These are phyloP conservation scores for Peterozyma toletana DNA, from an alignment of 805 yeast genomes.

Conservation along the genomic window DNA sequence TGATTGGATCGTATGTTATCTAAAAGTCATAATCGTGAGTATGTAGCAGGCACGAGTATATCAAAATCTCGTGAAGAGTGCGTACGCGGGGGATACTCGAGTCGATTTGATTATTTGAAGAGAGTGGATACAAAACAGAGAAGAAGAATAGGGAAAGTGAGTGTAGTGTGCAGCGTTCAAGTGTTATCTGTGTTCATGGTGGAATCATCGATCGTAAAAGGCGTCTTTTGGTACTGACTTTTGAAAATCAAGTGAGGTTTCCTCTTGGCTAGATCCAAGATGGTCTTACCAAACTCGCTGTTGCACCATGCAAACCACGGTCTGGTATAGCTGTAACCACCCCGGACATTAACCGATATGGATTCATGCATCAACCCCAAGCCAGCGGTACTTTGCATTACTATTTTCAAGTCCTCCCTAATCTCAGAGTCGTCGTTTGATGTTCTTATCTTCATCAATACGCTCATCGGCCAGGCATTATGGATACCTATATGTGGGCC, in stretches of 20 bases:
- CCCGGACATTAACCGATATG: conserved; percentile 51
- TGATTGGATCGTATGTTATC: no score
- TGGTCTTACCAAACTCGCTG: conserved; percentile 83
- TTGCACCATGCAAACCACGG: conserved; percentile 96
- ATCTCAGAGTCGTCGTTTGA: conserved; percentile 69
- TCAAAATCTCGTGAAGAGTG: no score
- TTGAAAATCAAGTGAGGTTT: conserved; percentile 70
- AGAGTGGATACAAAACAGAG: no score
- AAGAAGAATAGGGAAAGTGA: no score
- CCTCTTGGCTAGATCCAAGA: conserved; percentile 64
- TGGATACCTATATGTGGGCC: conserved; percentile 84
- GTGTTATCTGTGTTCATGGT: no score
- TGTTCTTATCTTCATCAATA: conserved; percentile 70
- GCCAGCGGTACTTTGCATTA: conserved; percentile 60
- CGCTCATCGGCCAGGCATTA: conserved; percentile 89
- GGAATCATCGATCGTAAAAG: no score
- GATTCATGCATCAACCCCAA: conserved; percentile 84
- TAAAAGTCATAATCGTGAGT: no score
- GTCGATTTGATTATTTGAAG: no score
- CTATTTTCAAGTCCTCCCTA: conserved; percentile 31
- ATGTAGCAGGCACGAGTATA: no score
- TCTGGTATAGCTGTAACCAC: conserved; percentile 52
- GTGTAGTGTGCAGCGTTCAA: no score
- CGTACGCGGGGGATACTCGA: no score
- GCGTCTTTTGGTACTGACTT: conserved; percentile 19